Base-by-base conservation (phyloP, 352 stramenopile species). In the Phytophthora macrochlamydospora region DNA sequence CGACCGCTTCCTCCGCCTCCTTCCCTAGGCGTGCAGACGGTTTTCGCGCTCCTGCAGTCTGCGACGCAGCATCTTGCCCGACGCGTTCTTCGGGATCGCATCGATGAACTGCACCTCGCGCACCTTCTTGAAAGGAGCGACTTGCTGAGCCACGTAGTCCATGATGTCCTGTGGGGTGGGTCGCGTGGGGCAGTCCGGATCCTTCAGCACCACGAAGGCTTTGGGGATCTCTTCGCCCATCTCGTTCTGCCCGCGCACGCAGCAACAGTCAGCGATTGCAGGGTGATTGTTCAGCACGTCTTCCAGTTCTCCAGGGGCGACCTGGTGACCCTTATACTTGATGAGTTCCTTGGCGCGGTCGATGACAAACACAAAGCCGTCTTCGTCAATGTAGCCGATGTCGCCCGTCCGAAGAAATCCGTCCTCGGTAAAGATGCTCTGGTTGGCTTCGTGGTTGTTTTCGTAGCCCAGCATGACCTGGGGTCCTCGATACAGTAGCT, bases 401-500 rank as follows among this genome's bases (percentile, higher is more conserved):
- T 98, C 93, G 8, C 93, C 93, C 24, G 92, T 98, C 35, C 82
- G 75, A 30, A 98, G 66, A 76, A 91, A 98, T 0, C 87, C 87
- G 53, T 92, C 84, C 33, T 86, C 51, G 33, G 76, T 92, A 37
- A 98, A 73, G 53, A 85, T 92, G 56, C 79, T 72, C 45, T 74
- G 67, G 32, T 93, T 98, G 60, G 92, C 91, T 30, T 97, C 89
- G 2, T 83, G 62, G 53, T 96, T 85, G 68, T 97, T 87, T 7
- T 97, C 76, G 66, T 98, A 98, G 30, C 95, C 93, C 46, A 92
- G 67, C 94, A 98, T 98, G 37, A 98, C 87, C 67, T 98, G 92
- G 4, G 93, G 95, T 9, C 88, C 89, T n/a, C 93, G 89, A 59
- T 93, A 92, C 9, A 87, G 71, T 3, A 98, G 66, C 72, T 98